Conservation (phyloP, 805 yeast species). For the Pichia occidentalis region DNA sequence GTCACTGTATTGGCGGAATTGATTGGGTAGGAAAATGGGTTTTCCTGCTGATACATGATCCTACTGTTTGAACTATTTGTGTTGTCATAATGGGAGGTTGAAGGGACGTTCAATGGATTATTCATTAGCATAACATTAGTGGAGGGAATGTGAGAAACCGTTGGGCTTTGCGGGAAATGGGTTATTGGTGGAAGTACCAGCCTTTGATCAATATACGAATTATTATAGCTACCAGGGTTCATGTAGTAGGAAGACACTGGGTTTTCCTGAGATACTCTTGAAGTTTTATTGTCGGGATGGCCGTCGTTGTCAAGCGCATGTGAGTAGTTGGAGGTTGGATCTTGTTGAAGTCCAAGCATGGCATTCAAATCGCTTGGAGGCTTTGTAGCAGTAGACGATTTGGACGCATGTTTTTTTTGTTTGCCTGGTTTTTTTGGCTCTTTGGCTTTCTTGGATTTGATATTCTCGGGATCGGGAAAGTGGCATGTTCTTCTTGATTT, state of each 20-base stretch:
- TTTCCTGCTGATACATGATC: too few species aligned
- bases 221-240: constrained; percentile 5
- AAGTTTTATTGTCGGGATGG: neutral
- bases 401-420: neutral
- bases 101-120: too few species aligned
- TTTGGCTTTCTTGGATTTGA: neutral
- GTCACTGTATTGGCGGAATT: neutral
- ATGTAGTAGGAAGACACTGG: neutral
- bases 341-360: too few species aligned
- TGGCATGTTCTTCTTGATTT: constrained; percentile 56
- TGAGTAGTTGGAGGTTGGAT: neutral
- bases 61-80: too few species aligned
- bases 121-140: neutral
- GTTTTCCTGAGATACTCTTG: neutral
- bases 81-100: too few species aligned
- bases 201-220: constrained; percentile 3
- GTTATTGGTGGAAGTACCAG: constrained; percentile 1
- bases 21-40: neutral
- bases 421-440: neutral
- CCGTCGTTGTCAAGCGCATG: neutral
- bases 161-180: neutral
- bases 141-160: neutral
- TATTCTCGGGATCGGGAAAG: constrained; percentile 48
- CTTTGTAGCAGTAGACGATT: neutral
- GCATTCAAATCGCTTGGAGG: too few species aligned